These are phyloP conservation scores for Mortierella sp. DNA, from an alignment of 371 early-diverging fungal genomes.

Conservation along the genomic window DNA sequence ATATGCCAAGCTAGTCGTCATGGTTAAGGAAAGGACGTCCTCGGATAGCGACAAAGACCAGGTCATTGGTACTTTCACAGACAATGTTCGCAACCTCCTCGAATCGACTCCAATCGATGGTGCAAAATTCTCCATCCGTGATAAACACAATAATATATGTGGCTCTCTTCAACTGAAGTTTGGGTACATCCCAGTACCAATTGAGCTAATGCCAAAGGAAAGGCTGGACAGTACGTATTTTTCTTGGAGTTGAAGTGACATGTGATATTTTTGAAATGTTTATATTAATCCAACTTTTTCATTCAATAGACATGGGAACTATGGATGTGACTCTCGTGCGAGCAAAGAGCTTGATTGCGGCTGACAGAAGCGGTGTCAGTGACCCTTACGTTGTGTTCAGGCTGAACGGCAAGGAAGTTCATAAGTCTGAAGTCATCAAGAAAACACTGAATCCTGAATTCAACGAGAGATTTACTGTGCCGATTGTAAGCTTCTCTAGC, in stretches of 20 bases:
- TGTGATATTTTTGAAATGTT: background rate
- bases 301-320: constrained; percentile 56
- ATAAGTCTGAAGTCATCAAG: constrained; percentile 82
- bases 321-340: constrained; percentile 62
- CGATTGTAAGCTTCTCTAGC: constrained; percentile 64
- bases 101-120: constrained; percentile 42
- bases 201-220: constrained; percentile 66
- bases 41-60: constrained; percentile 49
- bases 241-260: background rate
- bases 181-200: constrained; percentile 64
- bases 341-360: constrained; percentile 63
- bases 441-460: constrained; percentile 89
- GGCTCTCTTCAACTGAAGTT: constrained; percentile 65
- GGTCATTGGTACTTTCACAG: constrained; percentile 25
- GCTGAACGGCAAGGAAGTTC: constrained; percentile 82
- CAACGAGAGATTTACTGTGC: constrained; percentile 81
- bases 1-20: constrained; percentile 67
- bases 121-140: constrained; percentile 56
- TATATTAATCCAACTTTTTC: constrained; percentile 8
- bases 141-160: too few species aligned
- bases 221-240: constrained; percentile 67
- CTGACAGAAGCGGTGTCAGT: constrained; percentile 74
- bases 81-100: constrained; percentile 27
- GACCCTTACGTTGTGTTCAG: constrained; percentile 87
- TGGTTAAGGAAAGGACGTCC: constrained; percentile 55